phyloP scores from a whole-genome alignment of 768 basidiomycete genomes.

The Boletus pseudo-olivaceus region DNA sequence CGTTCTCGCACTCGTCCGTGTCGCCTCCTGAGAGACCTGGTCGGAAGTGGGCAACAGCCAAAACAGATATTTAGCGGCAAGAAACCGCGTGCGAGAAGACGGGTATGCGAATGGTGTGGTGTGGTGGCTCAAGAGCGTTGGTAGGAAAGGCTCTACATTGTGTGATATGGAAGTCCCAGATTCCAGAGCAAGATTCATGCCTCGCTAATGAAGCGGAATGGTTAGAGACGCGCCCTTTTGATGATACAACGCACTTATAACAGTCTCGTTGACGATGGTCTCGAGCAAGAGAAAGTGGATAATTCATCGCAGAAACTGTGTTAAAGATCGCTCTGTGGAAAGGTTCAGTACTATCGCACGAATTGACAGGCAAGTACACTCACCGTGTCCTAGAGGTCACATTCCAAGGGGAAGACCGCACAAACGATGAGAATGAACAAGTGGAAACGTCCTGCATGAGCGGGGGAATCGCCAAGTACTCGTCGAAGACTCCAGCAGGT shows the following conservation, averaged over 20 bases:
- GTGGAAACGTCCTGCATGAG: conserved; percentile 3
- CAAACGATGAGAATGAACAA: conserved; percentile 12
- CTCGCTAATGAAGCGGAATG: neutral
- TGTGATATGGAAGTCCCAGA: neutral
- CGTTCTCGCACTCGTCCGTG: conserved; percentile 33
- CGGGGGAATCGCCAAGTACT: conserved; percentile 22
- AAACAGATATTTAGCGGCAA: conserved; percentile 44
- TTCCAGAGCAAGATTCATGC: neutral
- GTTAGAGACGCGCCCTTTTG: neutral
- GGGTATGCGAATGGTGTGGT: neutral
- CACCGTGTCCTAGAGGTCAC: conserved; percentile 6
- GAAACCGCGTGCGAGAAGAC: conserved; percentile 33
- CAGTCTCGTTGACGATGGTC: conserved; percentile 8
- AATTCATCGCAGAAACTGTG: neutral
- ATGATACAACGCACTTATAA: conserved; percentile 8
- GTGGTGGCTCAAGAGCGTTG: neutral
- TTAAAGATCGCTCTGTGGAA: neutral
- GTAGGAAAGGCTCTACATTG: conserved; percentile 37
- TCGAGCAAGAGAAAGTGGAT: conserved; percentile 9
- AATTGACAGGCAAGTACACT: neutral
- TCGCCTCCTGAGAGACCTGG: conserved; percentile 32
- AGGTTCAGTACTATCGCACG: neutral
- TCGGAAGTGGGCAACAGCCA: neutral
- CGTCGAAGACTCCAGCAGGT: conserved; percentile 15
- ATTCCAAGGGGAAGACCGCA: conserved; percentile 2